Conservation (phyloP, 441 rosid species). For the Pelargonium cotyledonis region DNA sequence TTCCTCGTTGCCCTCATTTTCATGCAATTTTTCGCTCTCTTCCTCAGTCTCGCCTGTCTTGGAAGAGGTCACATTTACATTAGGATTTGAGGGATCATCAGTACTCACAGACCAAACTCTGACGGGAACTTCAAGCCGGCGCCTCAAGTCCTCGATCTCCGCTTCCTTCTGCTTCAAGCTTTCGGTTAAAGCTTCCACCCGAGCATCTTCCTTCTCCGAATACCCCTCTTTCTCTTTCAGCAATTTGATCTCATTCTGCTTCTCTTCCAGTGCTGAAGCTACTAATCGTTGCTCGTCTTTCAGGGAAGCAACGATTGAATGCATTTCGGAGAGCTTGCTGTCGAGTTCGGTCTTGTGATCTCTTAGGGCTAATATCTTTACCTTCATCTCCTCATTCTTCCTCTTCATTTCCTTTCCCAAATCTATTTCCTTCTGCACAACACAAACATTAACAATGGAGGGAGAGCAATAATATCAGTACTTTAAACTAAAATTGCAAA, state of each 20-base stretch:
- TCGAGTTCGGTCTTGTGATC: slow-evolving; percentile 45
- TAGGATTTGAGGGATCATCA: slow-evolving; percentile 25
- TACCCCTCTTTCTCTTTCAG: slow-evolving; percentile 23
- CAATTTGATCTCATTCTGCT: slow-evolving; percentile 32
- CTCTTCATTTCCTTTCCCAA: slow-evolving; percentile 32
- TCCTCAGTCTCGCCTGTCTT: not conserved
- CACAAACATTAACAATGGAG: not conserved
- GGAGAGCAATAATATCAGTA: too few species aligned
- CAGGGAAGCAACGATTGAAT: slow-evolving; percentile 45
- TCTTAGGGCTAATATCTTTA: slow-evolving; percentile 18
- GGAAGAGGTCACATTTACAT: slow-evolving; percentile 15
- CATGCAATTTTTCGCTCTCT: slow-evolving; percentile 3
- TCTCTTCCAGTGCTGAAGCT: slow-evolving; percentile 45
- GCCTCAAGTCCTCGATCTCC: slow-evolving; percentile 42
- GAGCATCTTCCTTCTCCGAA: slow-evolving; percentile 16
- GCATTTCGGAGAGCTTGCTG: slow-evolving; percentile 40
- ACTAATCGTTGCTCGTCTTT: slow-evolving; percentile 43
- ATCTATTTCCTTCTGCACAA: slow-evolving; percentile 48
- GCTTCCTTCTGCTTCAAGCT: slow-evolving; percentile 44
- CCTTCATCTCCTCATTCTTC: slow-evolving; percentile 43
- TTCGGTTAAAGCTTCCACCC: slow-evolving; percentile 23
- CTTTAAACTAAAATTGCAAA: not conserved
- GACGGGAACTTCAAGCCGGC: slow-evolving; percentile 22
- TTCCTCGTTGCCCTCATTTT: too few species aligned
- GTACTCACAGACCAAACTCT: slow-evolving; percentile 18